Evolutionary conservation across 2,329 filamentous ascomycete species (phyloP), one percentile per base, ranked within the genome.

Genomic region (Aspergillus candidus): DNA sequence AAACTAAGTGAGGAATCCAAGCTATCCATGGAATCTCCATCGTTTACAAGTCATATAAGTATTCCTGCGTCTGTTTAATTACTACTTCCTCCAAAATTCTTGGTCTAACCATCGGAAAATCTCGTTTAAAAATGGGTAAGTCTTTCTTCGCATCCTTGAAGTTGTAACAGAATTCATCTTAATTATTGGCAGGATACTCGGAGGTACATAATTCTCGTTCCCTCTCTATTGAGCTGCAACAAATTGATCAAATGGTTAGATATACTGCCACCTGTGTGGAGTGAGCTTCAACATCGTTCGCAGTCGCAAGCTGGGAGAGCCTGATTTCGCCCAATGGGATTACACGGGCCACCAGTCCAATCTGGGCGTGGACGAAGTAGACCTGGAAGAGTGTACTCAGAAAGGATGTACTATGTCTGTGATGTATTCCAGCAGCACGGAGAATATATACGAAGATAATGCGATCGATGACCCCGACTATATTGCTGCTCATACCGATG

Each of bases 261-360:
- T 47, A 5, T 37, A 46, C 29, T 52, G 51, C 40, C 49, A 55
- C 31, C 15, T 55, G 11, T 55, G 51, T 35, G 51, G 51, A 2
- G 52, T 54, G 29, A 50, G 45, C 43, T 55, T 55, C 40, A 54
- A 52, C 15, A 48, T 52, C 29, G 32, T 38, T 10, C 41, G 51
- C 6, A 34, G 43, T 38, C 33, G 43, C 2, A 43, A n/a, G 35
- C 36, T 37, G 4, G 44, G 44, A 34, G 50, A 53, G 31, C 44
- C 49, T 3, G 35, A 49, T 11, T 34, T 43, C 12, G 49, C 40
- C 7, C 35, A 32, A 35, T 45, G 41, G 46, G 40, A 40, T 31
- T 44, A 41, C 31, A 32, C 31, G 4, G 46, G 49, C 13, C 1
- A 6, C n/a, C 41, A 41, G 31, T 27, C n/a, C 22, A 42, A 41